Conservation (phyloP, 2,329 filamentous ascomycete species). For the Colletotrichum truncatum region DNA sequence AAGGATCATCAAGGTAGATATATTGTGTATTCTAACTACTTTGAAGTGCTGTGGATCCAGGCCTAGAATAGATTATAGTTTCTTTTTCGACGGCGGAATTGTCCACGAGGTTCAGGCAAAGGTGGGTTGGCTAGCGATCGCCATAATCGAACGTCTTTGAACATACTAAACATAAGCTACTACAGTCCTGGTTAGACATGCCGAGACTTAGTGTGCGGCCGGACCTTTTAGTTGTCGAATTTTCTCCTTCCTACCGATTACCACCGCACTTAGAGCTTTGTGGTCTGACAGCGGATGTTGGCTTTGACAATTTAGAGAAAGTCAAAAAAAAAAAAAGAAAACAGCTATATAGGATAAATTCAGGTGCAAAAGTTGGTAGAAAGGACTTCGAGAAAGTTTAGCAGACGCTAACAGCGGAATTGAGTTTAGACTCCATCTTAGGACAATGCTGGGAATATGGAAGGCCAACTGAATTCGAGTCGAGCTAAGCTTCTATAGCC, state of each 20-base stretch:
- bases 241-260: neutral
- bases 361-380: slow-evolving; percentile 5
- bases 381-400: neutral
- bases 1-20: neutral
- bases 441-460: neutral
- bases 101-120: neutral
- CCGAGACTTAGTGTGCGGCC: neutral
- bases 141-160: neutral
- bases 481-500: no score
- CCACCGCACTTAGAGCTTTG: neutral
- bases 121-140: neutral
- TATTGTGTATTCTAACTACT: neutral
- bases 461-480: no score
- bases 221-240: neutral
- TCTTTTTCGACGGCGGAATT: neutral
- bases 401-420: neutral
- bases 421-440: neutral
- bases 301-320: neutral
- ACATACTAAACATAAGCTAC: neutral
- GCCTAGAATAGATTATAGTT: neutral
- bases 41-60: neutral
- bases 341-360: neutral
- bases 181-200: neutral
- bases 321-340: neutral
- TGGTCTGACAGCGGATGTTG: neutral